Conservation (phyloP, 208 protist species). For the Blechomonas ayalai region DNA sequence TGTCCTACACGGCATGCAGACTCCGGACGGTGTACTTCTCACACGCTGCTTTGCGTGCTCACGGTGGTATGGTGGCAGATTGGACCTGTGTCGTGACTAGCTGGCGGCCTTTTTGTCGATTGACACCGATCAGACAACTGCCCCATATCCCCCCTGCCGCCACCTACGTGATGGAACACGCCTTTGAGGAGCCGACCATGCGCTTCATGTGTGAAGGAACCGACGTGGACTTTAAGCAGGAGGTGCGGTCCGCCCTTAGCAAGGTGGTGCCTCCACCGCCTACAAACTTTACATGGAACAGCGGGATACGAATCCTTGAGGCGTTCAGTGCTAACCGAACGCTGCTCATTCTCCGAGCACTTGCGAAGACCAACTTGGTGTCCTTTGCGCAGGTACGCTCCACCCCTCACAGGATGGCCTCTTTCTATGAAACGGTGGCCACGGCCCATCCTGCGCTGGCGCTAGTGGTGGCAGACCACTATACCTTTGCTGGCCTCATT, state of each 20-base stretch:
- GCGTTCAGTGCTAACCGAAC: constrained; percentile 16
- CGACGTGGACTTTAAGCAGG: constrained; percentile 78
- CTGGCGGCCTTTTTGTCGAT: no score
- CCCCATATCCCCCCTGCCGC: constrained; percentile 35
- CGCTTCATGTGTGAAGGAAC: constrained; percentile 76
- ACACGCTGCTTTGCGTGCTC: no score
- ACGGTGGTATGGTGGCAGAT: no score
- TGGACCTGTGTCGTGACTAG: no score
- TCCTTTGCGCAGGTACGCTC: constrained; percentile 80
- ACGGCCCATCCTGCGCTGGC: constrained; percentile 51
- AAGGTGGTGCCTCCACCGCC: constrained; percentile 33
- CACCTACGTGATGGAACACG: constrained; percentile 66
- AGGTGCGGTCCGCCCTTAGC: constrained; percentile 53
- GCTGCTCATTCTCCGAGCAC: constrained; percentile 46
- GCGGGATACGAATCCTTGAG: constrained; percentile 1
- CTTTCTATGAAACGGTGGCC: constrained; percentile 76
- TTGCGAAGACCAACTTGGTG: constrained; percentile 46
- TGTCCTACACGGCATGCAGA: no score
- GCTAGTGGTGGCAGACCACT: constrained; percentile 71
- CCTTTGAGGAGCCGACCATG: constrained; percentile 84
- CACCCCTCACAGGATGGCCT: constrained; percentile 48
- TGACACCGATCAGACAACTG: no score
- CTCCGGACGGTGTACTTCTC: no score
- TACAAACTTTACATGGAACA: constrained; percentile 41
- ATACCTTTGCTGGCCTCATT: constrained; percentile 74